Conservation (phyloP, 768 basidiomycete species). For the Tylopilus subfusipes region DNA sequence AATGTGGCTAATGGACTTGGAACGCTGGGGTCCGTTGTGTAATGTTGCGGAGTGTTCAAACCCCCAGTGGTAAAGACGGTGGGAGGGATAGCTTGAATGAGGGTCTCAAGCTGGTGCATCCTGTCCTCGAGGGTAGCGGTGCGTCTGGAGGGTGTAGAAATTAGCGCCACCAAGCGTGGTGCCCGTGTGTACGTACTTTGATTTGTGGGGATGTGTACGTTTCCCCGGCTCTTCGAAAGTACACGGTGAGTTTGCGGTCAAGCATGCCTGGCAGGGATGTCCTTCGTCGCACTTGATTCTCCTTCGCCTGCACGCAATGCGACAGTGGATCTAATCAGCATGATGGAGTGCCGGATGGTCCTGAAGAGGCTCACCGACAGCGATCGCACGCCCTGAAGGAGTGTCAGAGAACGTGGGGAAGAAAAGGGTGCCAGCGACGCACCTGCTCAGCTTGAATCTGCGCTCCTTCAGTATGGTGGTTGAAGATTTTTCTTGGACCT, state of each 20-base stretch:
- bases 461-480: conserved; percentile 68
- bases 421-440: conserved; percentile 13
- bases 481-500: conserved; percentile 42
- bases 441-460: conserved; percentile 87
- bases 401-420: conserved; percentile 5
- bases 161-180: conserved; percentile 3
- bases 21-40: conserved; percentile 32
- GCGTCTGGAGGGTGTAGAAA: conserved; percentile 42
- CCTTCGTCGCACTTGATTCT: conserved; percentile 89
- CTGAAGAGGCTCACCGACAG: conserved; percentile 62
- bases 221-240: conserved; percentile 89
- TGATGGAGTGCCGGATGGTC: not conserved
- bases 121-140: conserved; percentile 83
- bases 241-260: conserved; percentile 77
- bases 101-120: conserved; percentile 83
- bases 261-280: conserved; percentile 83
- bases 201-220: conserved; percentile 82
- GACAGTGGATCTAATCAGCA: not conserved
- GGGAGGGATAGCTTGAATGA: conserved; percentile 81
- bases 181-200: conserved; percentile 56
- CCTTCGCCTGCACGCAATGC: conserved; percentile 50
- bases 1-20: conserved; percentile 37
- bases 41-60: conserved; percentile 31
- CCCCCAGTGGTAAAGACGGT: conserved; percentile 70
- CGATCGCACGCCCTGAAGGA: conserved; percentile 79